A percentile compares a stretch with the other conserved stretches of the same genome.
These are phyloP conservation scores for Golubevia sp. DNA, from an alignment of 1,284 basidiomycete genomes.

Conservation along the genomic window DNA sequence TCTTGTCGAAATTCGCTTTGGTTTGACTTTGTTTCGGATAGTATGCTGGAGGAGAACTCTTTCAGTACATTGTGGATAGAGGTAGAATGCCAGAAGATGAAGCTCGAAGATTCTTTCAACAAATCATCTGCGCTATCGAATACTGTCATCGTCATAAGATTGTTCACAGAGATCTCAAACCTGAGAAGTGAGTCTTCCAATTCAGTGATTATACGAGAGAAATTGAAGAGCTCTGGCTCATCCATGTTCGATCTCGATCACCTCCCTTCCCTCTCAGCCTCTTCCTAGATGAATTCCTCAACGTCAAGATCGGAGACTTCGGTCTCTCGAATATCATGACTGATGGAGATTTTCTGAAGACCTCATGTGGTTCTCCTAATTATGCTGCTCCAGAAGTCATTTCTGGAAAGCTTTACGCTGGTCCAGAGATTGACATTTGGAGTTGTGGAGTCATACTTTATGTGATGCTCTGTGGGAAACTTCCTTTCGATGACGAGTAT, in stretches of 20 bases:
- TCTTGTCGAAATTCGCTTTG: neutral
- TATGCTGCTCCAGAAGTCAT: conserved; percentile 61
- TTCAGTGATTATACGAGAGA: too few relatives aligned
- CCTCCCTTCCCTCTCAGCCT: conserved; percentile 11
- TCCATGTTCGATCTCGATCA: too few relatives aligned
- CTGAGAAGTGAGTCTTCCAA: conserved; percentile 38
- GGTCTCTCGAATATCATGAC: conserved; percentile 60
- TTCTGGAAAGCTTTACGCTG: conserved; percentile 54
- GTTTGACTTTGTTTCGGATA: neutral
- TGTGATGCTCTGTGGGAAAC: conserved; percentile 56
- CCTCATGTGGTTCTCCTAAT: conserved; percentile 58
- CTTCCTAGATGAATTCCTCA: conserved; percentile 54
- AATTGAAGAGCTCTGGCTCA: too few relatives aligned
- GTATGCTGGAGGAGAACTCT: conserved; percentile 58
- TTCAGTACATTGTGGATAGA: conserved; percentile 59
- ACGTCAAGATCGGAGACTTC: conserved; percentile 61
- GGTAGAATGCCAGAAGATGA: conserved; percentile 54
- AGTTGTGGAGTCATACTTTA: conserved; percentile 60
- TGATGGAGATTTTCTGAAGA: conserved; percentile 60
- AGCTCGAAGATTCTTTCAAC: conserved; percentile 58
- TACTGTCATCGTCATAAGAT: conserved; percentile 60
- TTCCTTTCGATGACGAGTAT: conserved; percentile 60
- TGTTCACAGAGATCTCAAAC: conserved; percentile 55
- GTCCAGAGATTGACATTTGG: conserved; percentile 60
- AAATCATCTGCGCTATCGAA: conserved; percentile 58